Conservation (phyloP, 257 asterid species). For the Sherardia arvensis region DNA sequence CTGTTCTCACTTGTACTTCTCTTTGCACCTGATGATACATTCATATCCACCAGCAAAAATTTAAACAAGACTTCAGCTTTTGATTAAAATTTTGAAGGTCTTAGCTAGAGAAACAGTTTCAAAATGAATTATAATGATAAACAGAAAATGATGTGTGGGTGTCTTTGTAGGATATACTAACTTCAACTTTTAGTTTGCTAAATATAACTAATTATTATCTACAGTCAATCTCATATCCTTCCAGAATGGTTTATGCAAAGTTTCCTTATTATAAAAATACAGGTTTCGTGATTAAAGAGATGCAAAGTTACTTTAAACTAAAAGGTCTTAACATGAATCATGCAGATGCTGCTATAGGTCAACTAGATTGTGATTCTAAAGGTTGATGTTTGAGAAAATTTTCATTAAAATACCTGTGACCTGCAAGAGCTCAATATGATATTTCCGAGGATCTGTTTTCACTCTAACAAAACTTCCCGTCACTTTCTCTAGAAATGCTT, state of each 20-base stretch:
- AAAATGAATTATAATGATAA: too few species aligned
- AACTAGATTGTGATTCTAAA: background rate
- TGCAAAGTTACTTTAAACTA: background rate
- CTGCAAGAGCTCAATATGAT: conserved; percentile 52
- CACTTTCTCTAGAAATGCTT: conserved; percentile 55
- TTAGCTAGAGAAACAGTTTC: background rate
- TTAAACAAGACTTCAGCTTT: background rate
- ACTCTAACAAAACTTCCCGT: conserved; percentile 58
- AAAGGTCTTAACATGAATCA: background rate
- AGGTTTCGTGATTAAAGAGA: background rate
- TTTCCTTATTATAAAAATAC: background rate
- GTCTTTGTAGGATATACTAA: background rate
- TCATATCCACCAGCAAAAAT: background rate
- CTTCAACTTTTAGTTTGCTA: too few species aligned
- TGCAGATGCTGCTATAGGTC: background rate
- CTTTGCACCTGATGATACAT: conserved; percentile 35
- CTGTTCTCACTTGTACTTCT: conserved; percentile 19
- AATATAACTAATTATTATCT: too few species aligned
- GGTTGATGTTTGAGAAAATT: background rate
- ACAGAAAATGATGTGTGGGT: background rate
- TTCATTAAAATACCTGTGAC: conserved; percentile 51
- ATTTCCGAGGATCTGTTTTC: conserved; percentile 40
- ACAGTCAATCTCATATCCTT: too few species aligned
- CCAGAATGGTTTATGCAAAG: background rate
- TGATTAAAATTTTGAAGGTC: background rate